Percentiles rank a stretch among this genome's conserved stretches.
Conservation (phyloP, 176 grass and related monocot species). For the Aegilops speltoides region DNA sequence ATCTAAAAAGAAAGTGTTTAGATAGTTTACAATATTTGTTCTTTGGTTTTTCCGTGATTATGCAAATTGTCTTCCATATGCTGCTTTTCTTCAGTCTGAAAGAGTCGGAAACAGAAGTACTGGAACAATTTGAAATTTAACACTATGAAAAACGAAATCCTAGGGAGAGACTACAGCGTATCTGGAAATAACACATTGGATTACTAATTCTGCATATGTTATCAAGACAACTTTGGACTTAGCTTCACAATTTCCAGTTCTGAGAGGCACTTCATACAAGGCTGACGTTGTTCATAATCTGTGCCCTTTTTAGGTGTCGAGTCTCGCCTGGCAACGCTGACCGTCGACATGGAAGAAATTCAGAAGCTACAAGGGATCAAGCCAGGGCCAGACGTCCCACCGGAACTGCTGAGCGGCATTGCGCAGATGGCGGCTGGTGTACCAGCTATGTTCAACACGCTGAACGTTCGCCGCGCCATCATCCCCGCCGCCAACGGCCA, state of each 20-base stretch:
- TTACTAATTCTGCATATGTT: background rate
- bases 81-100: background rate
- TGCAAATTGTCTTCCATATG: background rate
- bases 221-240: background rate
- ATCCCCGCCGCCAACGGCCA: constrained; percentile 92
- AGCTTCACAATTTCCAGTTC: background rate
- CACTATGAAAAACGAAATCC: background rate
- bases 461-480: constrained; percentile 79
- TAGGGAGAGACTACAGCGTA: background rate
- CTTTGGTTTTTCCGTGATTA: background rate
- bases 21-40: background rate
- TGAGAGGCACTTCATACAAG: background rate
- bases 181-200: background rate
- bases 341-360: constrained; percentile 74
- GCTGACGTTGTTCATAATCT: background rate
- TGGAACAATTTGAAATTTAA: background rate
- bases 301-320: constrained; percentile 62
- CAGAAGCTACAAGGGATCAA: constrained; percentile 51
- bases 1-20: background rate
- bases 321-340: constrained; percentile 74
- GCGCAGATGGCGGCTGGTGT: constrained; percentile 64
- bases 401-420: constrained; percentile 33
- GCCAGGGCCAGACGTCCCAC: constrained; percentile 33
- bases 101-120: background rate
- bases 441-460: constrained; percentile 73